Evolutionary conservation across 345 rosid species (phyloP).

Genomic region (Dipteronia dyeriana): DNA sequence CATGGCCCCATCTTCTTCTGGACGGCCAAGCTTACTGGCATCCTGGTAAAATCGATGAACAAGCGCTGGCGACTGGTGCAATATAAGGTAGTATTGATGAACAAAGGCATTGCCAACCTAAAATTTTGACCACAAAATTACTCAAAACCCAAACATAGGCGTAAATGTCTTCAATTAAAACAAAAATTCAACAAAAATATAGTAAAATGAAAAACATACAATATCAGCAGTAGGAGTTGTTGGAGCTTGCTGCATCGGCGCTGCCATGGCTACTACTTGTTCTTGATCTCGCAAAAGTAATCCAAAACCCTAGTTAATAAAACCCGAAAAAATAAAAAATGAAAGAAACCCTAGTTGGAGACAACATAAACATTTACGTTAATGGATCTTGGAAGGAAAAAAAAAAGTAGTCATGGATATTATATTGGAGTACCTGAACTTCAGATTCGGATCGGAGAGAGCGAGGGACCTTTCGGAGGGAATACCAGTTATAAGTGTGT

Average conservation of each 20-base stretch:
- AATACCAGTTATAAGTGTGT: background rate
- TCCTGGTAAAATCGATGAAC: conserved; percentile 97
- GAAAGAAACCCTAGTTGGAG: background rate
- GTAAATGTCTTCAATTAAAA: background rate
- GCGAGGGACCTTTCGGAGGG: conserved; percentile 25
- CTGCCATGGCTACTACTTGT: conserved; percentile 40
- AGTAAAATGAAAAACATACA: conserved; percentile 31
- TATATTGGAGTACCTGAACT: background rate
- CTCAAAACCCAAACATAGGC: background rate
- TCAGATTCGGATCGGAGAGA: conserved; percentile 17
- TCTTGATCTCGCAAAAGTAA: conserved; percentile 23
- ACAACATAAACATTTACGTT: background rate
- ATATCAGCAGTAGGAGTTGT: conserved; percentile 46
- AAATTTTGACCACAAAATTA: background rate
- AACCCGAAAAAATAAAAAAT: background rate
- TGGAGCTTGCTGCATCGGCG: conserved; percentile 47
- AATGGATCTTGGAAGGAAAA: background rate
- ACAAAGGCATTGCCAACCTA: conserved; percentile 97
- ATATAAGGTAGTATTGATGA: conserved; percentile 85
- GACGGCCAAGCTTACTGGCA: conserved; percentile 88
- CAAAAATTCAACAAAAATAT: conserved; percentile 2
- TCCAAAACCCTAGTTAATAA: conserved; percentile 10
- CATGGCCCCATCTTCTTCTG: conserved; percentile 70
- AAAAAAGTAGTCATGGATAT: background rate
- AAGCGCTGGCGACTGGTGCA: conserved; percentile 85